Evolutionary conservation across 2,329 filamentous ascomycete genomes (phyloP), one percentile per base, ranked within the genome.

Genomic region (Raffaelea albimanens): DNA sequence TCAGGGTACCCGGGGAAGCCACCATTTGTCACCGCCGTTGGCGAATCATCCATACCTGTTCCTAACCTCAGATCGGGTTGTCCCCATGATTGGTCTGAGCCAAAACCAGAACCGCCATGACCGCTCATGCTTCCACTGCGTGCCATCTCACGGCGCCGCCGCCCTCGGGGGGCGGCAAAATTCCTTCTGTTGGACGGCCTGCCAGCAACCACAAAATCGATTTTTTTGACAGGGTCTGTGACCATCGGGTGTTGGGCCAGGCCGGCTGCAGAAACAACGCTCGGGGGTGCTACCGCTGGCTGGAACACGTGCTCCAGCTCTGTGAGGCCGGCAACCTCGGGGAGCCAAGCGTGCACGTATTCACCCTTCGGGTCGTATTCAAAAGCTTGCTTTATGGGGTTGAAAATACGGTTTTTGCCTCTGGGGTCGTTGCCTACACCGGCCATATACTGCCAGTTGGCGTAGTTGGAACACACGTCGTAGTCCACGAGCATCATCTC

Each of bases 361-460:
- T 73, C 67, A 2, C 83, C 86, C 0, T 79, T 66, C 2, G 73
- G 72, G 59, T 91, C 86, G 58, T 91, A 90, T 53, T 89, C 84
- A 40, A 85, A 77, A 0, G 80, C 83, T 60, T 91, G 86, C 61
- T 90, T 90, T 43, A 91, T 79, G 0, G 85, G 85, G 57, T 91
- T 91, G 70, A 90, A 90, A 14, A 85, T 76, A n/a, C 86, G 71
- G 0, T 77, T 76, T 5, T 84, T 77, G 7, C 81, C 80, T 20
- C 85, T 69, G 0, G 85, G 86, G 55, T 91, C 85, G 53, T 89
- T 90, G 8, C 87, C 86, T 0, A 91, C 84, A 0, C 86, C 86
- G 0, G 85, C 75, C 1, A 87, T 78, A 52, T 91, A 91, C 61
- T 89, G 85, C 86, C 85, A 90, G 57, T 88, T 89, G 10, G 80